Evolutionary conservation across 148 eudicot species (phyloP), one percentile per base, ranked within the genome.

Genomic region (Pharnaceum exiguum): DNA sequence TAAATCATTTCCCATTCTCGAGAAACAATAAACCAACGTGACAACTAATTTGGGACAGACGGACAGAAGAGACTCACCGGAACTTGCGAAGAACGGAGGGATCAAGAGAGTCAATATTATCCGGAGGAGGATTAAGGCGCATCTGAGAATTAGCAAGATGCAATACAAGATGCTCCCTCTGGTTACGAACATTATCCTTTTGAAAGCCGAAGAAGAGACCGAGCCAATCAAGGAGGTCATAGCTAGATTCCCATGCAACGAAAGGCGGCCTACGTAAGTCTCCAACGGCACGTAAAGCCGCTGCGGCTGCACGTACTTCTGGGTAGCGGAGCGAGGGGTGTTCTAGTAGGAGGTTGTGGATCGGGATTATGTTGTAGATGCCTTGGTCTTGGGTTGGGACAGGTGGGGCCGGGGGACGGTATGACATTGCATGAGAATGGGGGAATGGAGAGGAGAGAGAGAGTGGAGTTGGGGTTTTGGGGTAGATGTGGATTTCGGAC

Each of bases 191-290:
- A 78, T 71, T 91, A 68, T 81, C 96, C 25, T 11, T 11, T 31
- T 91, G 98, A 51, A 91, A 91, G n/a, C 96, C 96, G 56, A 91
- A 91, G 78, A 69, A 79, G 7, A 69, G 51, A 0, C 90, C 90
- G 1, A 91, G 69, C 96, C 96, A 91, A 66, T 91, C 96, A 22
- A 91, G 55, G 33, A 91, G 85, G 86, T 91, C 98, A 44, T 62
- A 49, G 31, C 44, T 29, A 12, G 72, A 77, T 21, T 44, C 64
- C 90, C 87, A 81, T 24, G 59, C 31, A 18, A 36, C 37, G 32
- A 79, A 82, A 0, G 94, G 94, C 15, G 98, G 98, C 15, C 62
- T 70, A 3, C 79, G 87, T 73, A 91, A 90, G 51, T 77, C 87
- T 13, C 77, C 82, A 43, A 72, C 76, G 49, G 67, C 59, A 60